Base-by-base conservation (phyloP, 495 filamentous ascomycete genomes). In the Sabuloglossum arenarium region DNA sequence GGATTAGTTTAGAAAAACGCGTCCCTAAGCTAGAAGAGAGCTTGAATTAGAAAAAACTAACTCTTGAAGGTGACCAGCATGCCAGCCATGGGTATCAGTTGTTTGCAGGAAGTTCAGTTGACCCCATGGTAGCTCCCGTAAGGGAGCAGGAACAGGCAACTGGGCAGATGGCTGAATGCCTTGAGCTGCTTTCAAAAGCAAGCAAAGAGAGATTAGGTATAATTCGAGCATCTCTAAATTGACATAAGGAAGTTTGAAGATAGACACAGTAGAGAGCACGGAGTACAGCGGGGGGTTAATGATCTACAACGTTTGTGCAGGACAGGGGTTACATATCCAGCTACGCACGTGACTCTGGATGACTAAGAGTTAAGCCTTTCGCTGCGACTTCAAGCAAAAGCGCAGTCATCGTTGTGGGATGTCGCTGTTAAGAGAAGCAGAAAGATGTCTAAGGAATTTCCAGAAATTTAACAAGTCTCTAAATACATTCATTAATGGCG, bases 61-160 rank as follows among this genome's bases (percentile, higher is more conserved):
- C 80, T 98, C 91, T 69, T 86, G 82, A 6, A 97, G 70, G 75
- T 98, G 91, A 25, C 91, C 91, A 9, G 78, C 88, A 61, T 90
- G 80, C 91, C 91, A 98, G 61, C 93, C 88, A 72, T 98, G 91
- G 21, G 84, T 90, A 69, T 94, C 85, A 21, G 89, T 95, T 0
- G 89, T 94, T 62, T 94, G 86, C 16, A 98, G 71, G 68, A 98
- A 88, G 70, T 97, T 97, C 56, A 97, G 74, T 64, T 90, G 82
- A 23, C 85, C 89, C 88, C 91, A 94, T 61, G 78, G 75, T 23
- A 98, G 75, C 50, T 85, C 75, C 58, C 91, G 81, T 61, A 97
- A 75, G 31, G 85, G 87, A 53, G 83, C 86, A 56, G 79, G 75
- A 56, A 89, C 73, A n/a, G 93, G 86, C 37, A 75, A 68, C 16